Base-by-base conservation (phyloP, 1,139 yeast genomes). In the Taphrina flavorubra region DNA sequence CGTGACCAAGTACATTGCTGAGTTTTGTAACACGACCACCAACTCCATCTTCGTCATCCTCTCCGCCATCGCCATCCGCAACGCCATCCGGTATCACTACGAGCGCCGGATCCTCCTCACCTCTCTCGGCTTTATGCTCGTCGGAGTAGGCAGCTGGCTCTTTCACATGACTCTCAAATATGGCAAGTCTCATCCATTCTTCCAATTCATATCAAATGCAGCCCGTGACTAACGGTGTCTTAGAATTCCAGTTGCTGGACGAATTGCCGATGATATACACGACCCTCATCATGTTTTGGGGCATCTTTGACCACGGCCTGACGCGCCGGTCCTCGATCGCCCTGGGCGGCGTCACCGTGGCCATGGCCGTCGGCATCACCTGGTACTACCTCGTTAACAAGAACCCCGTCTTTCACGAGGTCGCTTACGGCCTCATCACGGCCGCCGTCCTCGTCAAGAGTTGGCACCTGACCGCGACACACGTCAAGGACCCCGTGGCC, bases 191-290 rank as follows among this genome's bases (percentile, higher is more conserved):
- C 16, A 10, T 14, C 11, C 42, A 2, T 11, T 14, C 14, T 6
- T 39, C 42, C 42, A 7, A 10, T 39, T 6, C 42, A 39, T 34
- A 13, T 37, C 31, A 4, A 25, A 25, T 25, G 31, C 31, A 25
- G 31, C 31, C 31, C 31, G 11, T 16, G 11, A 14, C 59, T 55
- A 18, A 55, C 34, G 1, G 44, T 6, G n/a, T 47, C 18, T 92
- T 92, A 78, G 92, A 89, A 77, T 94, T 85, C 80, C 99, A 94
- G 79, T 79, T 94, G 71, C 82, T 94, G 77, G 99, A 94, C 79
- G 99, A 94, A 78, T 82, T 94, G 75, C 99, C 99, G 55, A 94
- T 94, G 99, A 90, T 94, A 72, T 94, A 94, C 79, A 97, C 97
- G 47, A 94, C 98, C 1, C 92, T 97, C 74, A 87, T 94, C 39